Evolutionary conservation across 805 yeast species (phyloP).

Genomic region (Kregervanrija delftensis): DNA sequence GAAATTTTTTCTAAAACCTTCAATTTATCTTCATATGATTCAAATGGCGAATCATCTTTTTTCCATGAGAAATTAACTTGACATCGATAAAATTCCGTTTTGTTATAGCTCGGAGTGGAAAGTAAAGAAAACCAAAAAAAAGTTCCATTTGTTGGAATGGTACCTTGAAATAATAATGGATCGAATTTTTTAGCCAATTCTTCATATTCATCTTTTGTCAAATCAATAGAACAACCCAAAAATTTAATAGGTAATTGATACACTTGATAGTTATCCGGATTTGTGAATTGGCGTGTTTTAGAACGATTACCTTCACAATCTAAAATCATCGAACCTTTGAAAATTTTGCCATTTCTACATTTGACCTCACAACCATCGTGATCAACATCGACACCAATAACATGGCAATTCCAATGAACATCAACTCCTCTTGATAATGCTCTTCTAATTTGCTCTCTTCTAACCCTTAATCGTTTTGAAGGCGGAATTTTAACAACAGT

Average conservation of each 20-base stretch:
- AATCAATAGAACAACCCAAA: too few species aligned
- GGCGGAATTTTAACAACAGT: constrained; percentile 26
- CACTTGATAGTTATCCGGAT: constrained; percentile 14
- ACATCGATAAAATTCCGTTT: constrained; percentile 8
- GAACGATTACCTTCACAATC: constrained; percentile 27
- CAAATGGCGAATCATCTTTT: too few species aligned
- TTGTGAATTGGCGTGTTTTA: constrained; percentile 16
- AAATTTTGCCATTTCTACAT: constrained; percentile 17
- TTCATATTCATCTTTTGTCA: too few species aligned
- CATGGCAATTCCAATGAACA: constrained; percentile 24
- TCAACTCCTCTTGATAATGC: constrained; percentile 19
- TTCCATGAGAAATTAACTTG: constrained; percentile 2
- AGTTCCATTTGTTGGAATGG: constrained; percentile 19
- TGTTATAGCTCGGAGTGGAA: constrained; percentile 12
- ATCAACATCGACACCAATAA: constrained; percentile 8
- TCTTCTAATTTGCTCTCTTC: constrained; percentile 25
- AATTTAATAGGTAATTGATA: constrained; percentile 7
- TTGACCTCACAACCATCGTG: constrained; percentile 10
- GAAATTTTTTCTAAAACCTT: too few species aligned
- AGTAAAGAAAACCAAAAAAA: constrained; percentile 27
- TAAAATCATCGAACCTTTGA: constrained; percentile 14
- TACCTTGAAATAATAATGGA: constrained; percentile 22
- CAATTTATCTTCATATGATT: too few species aligned
- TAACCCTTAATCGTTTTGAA: constrained; percentile 22
- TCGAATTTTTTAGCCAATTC: too few species aligned